Conservation (phyloP, 2,329 filamentous ascomycete genomes). For the Rachicladosporium sp. region DNA sequence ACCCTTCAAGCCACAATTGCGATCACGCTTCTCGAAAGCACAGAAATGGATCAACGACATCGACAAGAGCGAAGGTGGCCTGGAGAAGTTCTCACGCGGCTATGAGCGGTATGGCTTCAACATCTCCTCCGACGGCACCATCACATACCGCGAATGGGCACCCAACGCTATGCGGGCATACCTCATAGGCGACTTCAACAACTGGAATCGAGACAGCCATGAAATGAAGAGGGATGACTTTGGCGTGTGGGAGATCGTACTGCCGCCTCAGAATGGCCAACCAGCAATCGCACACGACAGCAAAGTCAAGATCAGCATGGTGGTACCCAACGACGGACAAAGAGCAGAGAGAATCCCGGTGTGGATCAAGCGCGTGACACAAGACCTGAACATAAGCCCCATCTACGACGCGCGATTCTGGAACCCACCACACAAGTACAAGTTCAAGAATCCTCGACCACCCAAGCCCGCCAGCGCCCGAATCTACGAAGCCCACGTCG, state of each 20-base stretch:
- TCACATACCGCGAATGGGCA: conserved; percentile 91
- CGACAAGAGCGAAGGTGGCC: conserved; percentile 69
- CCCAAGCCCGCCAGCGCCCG: conserved; percentile 75
- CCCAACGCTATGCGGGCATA: conserved; percentile 76
- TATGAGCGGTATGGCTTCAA: conserved; percentile 79
- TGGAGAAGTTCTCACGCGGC: conserved; percentile 85
- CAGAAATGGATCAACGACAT: conserved; percentile 81
- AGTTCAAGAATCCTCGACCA: conserved; percentile 71
- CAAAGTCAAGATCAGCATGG: conserved; percentile 85
- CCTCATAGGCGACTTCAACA: conserved; percentile 91
- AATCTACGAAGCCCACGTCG: conserved; percentile 97
- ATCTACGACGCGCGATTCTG: conserved; percentile 93
- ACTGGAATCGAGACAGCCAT: conserved; percentile 72
- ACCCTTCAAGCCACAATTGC: conserved; percentile 69
- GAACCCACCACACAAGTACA: conserved; percentile 83
- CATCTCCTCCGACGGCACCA: conserved; percentile 67
- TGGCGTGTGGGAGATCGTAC: conserved; percentile 72
- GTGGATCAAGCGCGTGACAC: conserved; percentile 96
- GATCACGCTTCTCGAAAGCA: conserved; percentile 63
- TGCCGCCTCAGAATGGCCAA: conserved; percentile 65
- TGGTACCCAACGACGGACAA: conserved; percentile 60
- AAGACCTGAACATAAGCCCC: conserved; percentile 79
- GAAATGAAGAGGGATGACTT: conserved; percentile 78
- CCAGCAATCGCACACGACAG: conserved; percentile 82
- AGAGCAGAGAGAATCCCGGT: conserved; percentile 79